A percentile compares a stretch with the other conserved stretches of the same genome.
Conservation (phyloP, 2,329 filamentous ascomycete genomes). For the Endocalyx cinctus region DNA sequence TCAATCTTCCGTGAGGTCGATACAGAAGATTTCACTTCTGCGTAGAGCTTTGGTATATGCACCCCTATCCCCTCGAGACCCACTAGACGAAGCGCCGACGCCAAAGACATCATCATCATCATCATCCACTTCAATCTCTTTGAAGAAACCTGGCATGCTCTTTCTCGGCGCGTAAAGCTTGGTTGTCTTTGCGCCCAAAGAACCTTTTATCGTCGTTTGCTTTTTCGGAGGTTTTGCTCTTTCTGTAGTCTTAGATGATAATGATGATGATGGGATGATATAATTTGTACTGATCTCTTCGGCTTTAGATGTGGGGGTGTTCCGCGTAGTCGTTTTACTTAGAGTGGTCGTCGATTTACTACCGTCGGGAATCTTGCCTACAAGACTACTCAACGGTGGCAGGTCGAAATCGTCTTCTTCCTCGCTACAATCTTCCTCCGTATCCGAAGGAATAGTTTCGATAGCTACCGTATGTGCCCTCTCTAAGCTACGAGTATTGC, state of each 20-base stretch:
- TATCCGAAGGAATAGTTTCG: conserved; percentile 16
- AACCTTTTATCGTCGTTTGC: conserved; percentile 14
- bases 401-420: conserved; percentile 17
- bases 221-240: conserved; percentile 2
- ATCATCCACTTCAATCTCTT: conserved; percentile 26
- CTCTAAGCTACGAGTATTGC: too few relatives aligned
- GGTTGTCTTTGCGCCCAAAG: conserved; percentile 22
- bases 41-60: conserved; percentile 16
- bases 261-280: neutral
- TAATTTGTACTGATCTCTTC: neutral
- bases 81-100: conserved; percentile 4
- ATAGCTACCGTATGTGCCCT: too few relatives aligned
- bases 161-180: conserved; percentile 34
- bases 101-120: conserved; percentile 22
- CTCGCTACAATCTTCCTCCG: conserved; percentile 12
- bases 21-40: conserved; percentile 23
- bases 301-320: neutral
- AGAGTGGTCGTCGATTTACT: neutral
- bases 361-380: conserved; percentile 5
- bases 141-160: conserved; percentile 35
- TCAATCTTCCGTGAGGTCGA: conserved; percentile 27
- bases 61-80: neutral
- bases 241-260: neutral
- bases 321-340: neutral
- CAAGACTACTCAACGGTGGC: conserved; percentile 18